These are phyloP conservation scores for Rubus parviflorus DNA, from an alignment of 306 rosid species.

Conservation along the genomic window DNA sequence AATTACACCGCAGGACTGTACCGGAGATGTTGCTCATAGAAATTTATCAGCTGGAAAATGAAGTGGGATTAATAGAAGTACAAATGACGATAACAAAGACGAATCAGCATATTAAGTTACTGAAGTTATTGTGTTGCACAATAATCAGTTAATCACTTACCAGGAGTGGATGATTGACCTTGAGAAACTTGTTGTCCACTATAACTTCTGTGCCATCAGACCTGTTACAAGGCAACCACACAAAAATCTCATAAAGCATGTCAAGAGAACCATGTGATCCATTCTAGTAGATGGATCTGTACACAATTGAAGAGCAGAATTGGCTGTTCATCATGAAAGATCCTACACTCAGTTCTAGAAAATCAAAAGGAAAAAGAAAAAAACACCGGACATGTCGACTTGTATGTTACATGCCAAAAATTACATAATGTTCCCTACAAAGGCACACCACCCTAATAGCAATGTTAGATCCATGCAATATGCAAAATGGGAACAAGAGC, in stretches of 20 bases:
- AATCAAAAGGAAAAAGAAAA: neutral
- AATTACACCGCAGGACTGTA: conserved; percentile 53
- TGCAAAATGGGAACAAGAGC: neutral
- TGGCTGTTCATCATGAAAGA: neutral
- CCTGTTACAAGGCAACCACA: conserved; percentile 38
- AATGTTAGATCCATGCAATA: neutral
- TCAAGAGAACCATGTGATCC: conserved; percentile 3
- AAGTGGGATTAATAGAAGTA: conserved; percentile 17
- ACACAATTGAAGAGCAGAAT: neutral
- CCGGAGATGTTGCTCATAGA: conserved; percentile 88
- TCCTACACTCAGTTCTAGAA: neutral
- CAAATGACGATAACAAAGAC: conserved; percentile 1
- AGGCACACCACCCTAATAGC: neutral
- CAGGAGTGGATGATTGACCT: conserved; percentile 71
- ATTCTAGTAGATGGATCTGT: neutral
- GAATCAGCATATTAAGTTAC: neutral
- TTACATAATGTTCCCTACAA: neutral
- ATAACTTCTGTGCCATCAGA: conserved; percentile 80
- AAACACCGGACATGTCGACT: neutral
- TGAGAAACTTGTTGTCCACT: conserved; percentile 91
- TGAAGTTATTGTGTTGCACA: neutral
- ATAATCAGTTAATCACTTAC: conserved; percentile 48
- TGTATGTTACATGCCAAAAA: neutral
- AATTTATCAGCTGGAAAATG: conserved; percentile 70
- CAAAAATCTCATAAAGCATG: conserved; percentile 13